Conservation (phyloP, 352 stramenopile genomes). For the Lagenidium giganteum region DNA sequence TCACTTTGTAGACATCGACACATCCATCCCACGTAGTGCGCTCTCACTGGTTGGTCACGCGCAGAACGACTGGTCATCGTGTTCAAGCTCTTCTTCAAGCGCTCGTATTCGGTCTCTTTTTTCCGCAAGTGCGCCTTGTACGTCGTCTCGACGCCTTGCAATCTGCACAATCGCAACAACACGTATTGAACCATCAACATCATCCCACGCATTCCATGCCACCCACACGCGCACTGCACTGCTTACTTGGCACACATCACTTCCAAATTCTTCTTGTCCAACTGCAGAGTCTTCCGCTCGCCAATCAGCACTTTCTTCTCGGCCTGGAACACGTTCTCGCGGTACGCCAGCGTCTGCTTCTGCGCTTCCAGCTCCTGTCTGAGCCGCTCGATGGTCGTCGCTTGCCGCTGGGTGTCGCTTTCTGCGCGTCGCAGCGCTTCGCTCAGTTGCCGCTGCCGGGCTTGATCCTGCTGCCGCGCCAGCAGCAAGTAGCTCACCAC, state of each 20-base stretch:
- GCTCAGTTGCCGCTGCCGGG: constrained; percentile 39
- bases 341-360: constrained; percentile 42
- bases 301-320: constrained; percentile 44
- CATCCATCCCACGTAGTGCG: not conserved
- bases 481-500: constrained; percentile 68
- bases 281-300: constrained; percentile 46
- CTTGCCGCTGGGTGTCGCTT: constrained; percentile 52
- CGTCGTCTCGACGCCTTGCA: constrained; percentile 70
- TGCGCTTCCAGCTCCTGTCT: constrained; percentile 38
- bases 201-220: no score
- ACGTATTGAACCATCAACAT: no score
- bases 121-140: constrained; percentile 69
- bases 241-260: constrained; percentile 51
- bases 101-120: constrained; percentile 75
- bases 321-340: constrained; percentile 57
- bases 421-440: constrained; percentile 35
- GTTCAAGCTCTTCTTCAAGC: constrained; percentile 69
- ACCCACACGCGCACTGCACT: constrained; percentile 2
- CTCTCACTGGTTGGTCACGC: not conserved
- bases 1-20: not conserved
- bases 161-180: constrained; percentile 18
- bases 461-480: constrained; percentile 42
- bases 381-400: constrained; percentile 35
- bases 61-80: not conserved
- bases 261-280: constrained; percentile 66